A percentile compares a stretch with the other conserved stretches of the same genome.
These are phyloP conservation scores for Sarocladiaceae sp. DNA, from an alignment of 2,329 filamentous ascomycete species.

Conservation along the genomic window DNA sequence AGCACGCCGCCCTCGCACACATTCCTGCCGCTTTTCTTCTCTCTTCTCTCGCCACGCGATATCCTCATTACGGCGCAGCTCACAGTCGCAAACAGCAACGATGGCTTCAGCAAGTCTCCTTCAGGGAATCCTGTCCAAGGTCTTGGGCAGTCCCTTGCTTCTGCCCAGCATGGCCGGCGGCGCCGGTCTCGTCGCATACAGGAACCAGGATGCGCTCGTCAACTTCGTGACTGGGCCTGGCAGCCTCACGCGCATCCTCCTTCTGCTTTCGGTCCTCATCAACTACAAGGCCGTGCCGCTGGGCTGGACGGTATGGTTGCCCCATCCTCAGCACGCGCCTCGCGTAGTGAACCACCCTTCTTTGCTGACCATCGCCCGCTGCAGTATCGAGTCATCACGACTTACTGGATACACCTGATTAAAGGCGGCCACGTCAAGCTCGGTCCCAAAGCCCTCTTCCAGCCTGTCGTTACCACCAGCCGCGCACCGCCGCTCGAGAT, in stretches of 20 bases:
- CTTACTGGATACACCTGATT: conserved; percentile 48
- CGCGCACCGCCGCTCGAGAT: conserved; percentile 68
- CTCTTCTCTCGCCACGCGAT: conserved; percentile 16
- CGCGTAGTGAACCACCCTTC: not conserved
- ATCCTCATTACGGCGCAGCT: not conserved
- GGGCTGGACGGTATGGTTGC: conserved; percentile 71
- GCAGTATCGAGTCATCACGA: conserved; percentile 53
- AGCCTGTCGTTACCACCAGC: conserved; percentile 60
- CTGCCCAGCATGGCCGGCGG: conserved; percentile 35
- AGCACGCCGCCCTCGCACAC: too few species aligned
- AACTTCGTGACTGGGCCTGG: conserved; percentile 49
- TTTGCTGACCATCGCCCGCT: conserved; percentile 5
- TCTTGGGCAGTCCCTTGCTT: conserved; percentile 31
- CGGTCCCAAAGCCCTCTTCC: conserved; percentile 62
- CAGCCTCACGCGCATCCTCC: conserved; percentile 43
- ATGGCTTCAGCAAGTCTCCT: conserved; percentile 29
- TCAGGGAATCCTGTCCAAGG: conserved; percentile 21
- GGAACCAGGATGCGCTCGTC: conserved; percentile 34
- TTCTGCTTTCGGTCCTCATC: conserved; percentile 49
- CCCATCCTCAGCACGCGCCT: conserved; percentile 12
- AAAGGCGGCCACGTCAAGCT: conserved; percentile 41
- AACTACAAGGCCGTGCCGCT: conserved; percentile 73
- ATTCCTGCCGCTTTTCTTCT: too few species aligned
- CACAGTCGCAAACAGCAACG: not conserved
- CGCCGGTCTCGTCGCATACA: conserved; percentile 40